Base-by-base conservation (phyloP, 2,329 filamentous ascomycete genomes). In the Grosmannia serpens region DNA sequence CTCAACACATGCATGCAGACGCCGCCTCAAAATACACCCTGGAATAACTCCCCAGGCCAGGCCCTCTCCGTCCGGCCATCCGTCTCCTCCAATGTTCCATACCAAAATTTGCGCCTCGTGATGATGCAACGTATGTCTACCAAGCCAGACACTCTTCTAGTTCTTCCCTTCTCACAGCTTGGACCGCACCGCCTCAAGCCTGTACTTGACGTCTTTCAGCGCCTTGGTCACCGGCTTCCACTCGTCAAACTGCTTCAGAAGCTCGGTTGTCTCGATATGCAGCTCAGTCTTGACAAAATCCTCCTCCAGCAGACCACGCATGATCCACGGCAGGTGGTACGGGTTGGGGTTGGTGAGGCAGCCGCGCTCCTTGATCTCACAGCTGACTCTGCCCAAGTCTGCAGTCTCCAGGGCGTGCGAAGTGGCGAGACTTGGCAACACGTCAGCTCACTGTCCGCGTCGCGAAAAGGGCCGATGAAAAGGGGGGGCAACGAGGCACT, bases 161-260 rank as follows among this genome's bases (percentile, higher is more conserved):
- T 33, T 44, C 41, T 44, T 52, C 67, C 11, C 31, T 27, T 11
- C 35, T 58, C 27, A 84, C 24, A 96, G 74, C 73, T 91, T 95
- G 53, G 90, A 96, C 67, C 89, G 82, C 51, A 99, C 89, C 3
- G 87, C 92, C 73, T 97, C 94, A 24, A 99, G 76, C 62, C 94
- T 80, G 71, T 95, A 97, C 71, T 95, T 95, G 53, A 99, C 91
- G 71, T 99, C 94, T 73, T 94, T 96, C 59, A 99, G 74, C 50
- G 88, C 88, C 74, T 97, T 99, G 9, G 86, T 95, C 0, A 78
- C 80, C 0, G 94, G 94, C 68, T 88, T 91, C 94, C 94, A 99
- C 57, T 89, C 84, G 69, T 97, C 91, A 71, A 97, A 99, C 70
- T 95, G 85, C 60, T 77, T 78, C n/a, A 99, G 75, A 55, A 99